Base-by-base conservation (phyloP, 441 rosid genomes). In the Omphalea diandra region DNA sequence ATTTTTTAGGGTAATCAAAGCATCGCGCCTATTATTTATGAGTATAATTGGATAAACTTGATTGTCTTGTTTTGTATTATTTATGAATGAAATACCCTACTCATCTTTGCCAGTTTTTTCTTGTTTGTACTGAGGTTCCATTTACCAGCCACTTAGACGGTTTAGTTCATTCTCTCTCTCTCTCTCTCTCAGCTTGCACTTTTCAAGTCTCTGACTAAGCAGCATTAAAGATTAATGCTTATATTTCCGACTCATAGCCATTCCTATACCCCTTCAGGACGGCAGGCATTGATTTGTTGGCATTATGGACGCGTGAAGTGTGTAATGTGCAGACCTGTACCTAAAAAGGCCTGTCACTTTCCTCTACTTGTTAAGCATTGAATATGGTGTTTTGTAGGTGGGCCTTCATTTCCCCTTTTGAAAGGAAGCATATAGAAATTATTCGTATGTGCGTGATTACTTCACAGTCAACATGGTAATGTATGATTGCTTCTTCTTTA, bases 381-480 rank as follows among this genome's bases (percentile, higher is more conserved):
- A 71, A 55, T 29, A 2, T 58, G 40, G 58, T 46, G 59, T 22
- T 29, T 65, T 60, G 22, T 49, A 38, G 79, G 57, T 72, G 67
- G 71, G 54, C 70, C 65, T 64, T 81, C 60, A 1, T 17, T 35
- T 65, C 20, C 41, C 27, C 72, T 63, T 54, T 67, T 68, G 4
- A 18, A 47, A 68, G 76, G 57, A 40, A 68, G 27, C 53, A 17
- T 17, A 14, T 20, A 26, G 22, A 50, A 59, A 65, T 54, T n/a
- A 8, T 63, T 35, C 54, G 43, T 40, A 67, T 9, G 5, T 29
- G 18, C 12, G 6, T 70, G 29, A 68, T 59, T 68, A 33, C 50
- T 10, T 41, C 55, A 40, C n/a, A 35, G 85, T 79, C 83, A 75
- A 79, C 63, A 43, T 57, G 9, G 63, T 43, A 14, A 20, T 33